A percentile compares a stretch with the other conserved stretches of the same genome.
Evolutionary conservation across 2,329 filamentous ascomycete genomes (phyloP).

Genomic region (Exophiala xenobiotica): DNA sequence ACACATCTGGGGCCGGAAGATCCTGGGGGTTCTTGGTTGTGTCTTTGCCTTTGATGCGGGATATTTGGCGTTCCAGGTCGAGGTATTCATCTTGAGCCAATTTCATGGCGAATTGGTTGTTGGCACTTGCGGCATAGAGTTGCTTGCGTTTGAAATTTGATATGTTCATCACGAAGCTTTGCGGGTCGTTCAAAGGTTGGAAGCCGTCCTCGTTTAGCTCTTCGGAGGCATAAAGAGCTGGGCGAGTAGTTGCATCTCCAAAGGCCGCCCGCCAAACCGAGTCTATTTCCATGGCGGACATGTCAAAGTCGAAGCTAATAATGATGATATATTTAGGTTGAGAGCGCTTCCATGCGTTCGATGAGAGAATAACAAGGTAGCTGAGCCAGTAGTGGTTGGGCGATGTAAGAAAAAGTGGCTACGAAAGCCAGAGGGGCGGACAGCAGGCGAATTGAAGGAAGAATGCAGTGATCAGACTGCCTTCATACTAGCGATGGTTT

Average conservation of each 20-base stretch:
- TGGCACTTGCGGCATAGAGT: slow-evolving; percentile 56
- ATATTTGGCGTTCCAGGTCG: slow-evolving; percentile 51
- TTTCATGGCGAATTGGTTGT: slow-evolving; percentile 53
- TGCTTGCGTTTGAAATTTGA: slow-evolving; percentile 30
- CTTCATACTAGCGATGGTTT: too few relatives aligned
- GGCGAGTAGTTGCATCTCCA: slow-evolving; percentile 22
- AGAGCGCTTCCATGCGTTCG: background rate
- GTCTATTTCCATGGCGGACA: slow-evolving; percentile 21
- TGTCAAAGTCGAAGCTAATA: background rate
- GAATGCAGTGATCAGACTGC: too few relatives aligned
- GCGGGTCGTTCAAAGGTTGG: slow-evolving; percentile 25
- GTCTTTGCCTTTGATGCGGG: slow-evolving; percentile 46
- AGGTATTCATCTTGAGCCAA: slow-evolving; percentile 61
- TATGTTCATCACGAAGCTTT: slow-evolving; percentile 24
- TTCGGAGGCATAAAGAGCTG: slow-evolving; percentile 24
- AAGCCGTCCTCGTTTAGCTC: slow-evolving; percentile 28
- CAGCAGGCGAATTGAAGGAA: too few relatives aligned
- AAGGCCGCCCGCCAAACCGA: slow-evolving; percentile 27
- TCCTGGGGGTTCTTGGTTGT: slow-evolving; percentile 54
- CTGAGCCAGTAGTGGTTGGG: too few relatives aligned
- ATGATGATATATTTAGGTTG: background rate
- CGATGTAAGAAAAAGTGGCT: too few relatives aligned
- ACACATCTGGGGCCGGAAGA: slow-evolving; percentile 43
- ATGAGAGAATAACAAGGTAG: background rate
- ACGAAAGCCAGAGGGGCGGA: too few relatives aligned